Evolutionary conservation across 805 yeast genomes (phyloP).

Genomic region (Ogataea zsoltii): DNA sequence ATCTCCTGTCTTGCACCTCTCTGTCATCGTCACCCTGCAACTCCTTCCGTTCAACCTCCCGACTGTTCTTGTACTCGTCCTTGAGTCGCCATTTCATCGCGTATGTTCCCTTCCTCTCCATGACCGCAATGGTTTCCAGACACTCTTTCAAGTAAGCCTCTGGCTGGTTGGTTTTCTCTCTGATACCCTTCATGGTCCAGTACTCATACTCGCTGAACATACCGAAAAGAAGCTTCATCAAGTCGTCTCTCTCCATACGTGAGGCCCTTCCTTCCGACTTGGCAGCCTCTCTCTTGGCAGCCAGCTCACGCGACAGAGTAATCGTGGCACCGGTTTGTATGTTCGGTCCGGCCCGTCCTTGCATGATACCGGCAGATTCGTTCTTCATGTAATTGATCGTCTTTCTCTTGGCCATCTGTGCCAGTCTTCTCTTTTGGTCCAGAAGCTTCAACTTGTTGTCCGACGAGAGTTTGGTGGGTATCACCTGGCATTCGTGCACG

Average conservation of each 20-base stretch:
- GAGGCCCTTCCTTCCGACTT: conserved; percentile 82
- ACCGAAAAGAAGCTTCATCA: conserved; percentile 83
- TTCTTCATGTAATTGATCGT: conserved; percentile 57
- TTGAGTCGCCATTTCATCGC: conserved; percentile 87
- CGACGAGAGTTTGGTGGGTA: conserved; percentile 73
- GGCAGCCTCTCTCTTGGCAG: conserved; percentile 52
- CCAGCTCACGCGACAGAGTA: conserved; percentile 61
- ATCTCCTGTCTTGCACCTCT: conserved; percentile 37
- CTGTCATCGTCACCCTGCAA: conserved; percentile 50
- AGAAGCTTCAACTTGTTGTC: conserved; percentile 62
- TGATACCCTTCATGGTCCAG: conserved; percentile 93
- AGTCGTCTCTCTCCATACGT: conserved; percentile 90
- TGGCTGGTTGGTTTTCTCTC: conserved; percentile 94
- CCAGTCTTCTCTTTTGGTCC: conserved; percentile 38
- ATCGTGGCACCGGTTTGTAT: conserved; percentile 68
- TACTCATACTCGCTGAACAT: conserved; percentile 93
- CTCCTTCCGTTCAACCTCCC: conserved; percentile 75
- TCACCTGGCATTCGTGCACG: conserved; percentile 87
- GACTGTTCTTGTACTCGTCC: conserved; percentile 81
- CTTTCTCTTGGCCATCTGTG: conserved; percentile 41
- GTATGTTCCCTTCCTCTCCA: conserved; percentile 94
- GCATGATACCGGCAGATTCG: conserved; percentile 80
- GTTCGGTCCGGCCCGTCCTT: conserved; percentile 84
- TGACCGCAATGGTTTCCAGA: conserved; percentile 81
- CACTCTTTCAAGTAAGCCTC: conserved; percentile 90